Evolutionary conservation across 2,329 filamentous ascomycete species (phyloP), one percentile per base, ranked within the genome.

Genomic region (Botrytis sinoallii): DNA sequence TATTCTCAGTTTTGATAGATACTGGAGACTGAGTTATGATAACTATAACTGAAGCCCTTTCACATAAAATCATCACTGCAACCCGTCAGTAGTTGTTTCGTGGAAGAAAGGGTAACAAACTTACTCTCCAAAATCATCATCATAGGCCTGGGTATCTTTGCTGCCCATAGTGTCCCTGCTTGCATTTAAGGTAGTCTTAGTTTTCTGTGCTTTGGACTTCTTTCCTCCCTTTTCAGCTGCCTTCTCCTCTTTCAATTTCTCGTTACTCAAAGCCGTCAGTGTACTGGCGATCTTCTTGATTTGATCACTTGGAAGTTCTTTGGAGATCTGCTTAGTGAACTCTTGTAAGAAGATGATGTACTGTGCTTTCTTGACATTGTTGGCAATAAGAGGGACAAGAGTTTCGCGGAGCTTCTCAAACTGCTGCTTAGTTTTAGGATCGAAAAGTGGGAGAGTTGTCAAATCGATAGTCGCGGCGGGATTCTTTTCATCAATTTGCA

Each of bases 201-300:
- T 97, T 90, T 98, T 98, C 75, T 93, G 92, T 7, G 95, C 95
- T 89, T 98, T 98, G 79, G 87, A 90, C 90, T 98, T 99, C 92
- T 98, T 99, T 80, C 92, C 93, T 72, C 93, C 91, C 87, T 97
- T 98, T 77, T 97, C 94, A 5, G 93, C 90, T 6, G 92, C 91
- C 88, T 98, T 98, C 88, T 99, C 96, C 83, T 98, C 95, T 86
- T 94, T 97, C 92, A 98, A 92, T 88, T 97, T 98, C 89, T 98
- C 96, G 82, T 99, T 99, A 82, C 93, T 89, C 73, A 97, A 88
- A 8, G 94, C 92, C n/a, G 95, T 97, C 80, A 99, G 84, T 8
- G 89, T 88, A 83, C 93, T 97, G 20, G 94, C 90, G 77, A 97
- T 89, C 88, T 98, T 98, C 89, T 98, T 98, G 84, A 98, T 95